Percentiles rank a stretch among this genome's conserved stretches.
Conservation (phyloP, 2,329 filamentous ascomycete genomes). For the Venturia aucupariae region DNA sequence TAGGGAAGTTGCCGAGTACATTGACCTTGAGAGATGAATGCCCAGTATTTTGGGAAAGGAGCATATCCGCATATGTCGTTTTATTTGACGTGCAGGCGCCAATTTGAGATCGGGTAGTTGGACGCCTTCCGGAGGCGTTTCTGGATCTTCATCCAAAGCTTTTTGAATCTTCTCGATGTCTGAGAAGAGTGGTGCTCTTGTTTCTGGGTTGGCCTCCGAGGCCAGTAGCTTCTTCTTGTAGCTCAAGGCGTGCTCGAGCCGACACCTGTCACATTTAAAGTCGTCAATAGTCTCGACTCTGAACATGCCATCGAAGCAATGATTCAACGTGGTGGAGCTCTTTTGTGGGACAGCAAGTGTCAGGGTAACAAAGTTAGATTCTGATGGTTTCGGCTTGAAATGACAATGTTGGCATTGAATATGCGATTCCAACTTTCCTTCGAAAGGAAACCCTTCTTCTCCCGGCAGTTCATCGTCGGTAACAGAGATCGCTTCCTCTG, state of each 20-base stretch:
- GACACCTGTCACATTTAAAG: slow-evolving; percentile 90
- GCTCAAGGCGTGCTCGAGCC: slow-evolving; percentile 68
- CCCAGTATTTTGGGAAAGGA: slow-evolving; percentile 82
- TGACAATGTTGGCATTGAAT: slow-evolving; percentile 85
- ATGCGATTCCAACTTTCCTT: slow-evolving; percentile 87
- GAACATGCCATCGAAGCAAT: slow-evolving; percentile 87
- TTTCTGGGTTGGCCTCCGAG: slow-evolving; percentile 17
- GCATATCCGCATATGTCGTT: slow-evolving; percentile 79
- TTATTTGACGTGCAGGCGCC: slow-evolving; percentile 75
- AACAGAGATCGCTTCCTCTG: slow-evolving; percentile 16
- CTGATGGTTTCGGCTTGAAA: slow-evolving; percentile 77
- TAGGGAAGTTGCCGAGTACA: slow-evolving; percentile 67
- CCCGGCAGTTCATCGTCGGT: slow-evolving; percentile 27
- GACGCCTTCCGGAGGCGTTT: slow-evolving; percentile 57
- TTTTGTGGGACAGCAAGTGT: slow-evolving; percentile 86
- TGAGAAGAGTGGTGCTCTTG: slow-evolving; percentile 42
- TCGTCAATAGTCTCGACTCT: slow-evolving; percentile 96
- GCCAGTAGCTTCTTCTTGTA: slow-evolving; percentile 39
- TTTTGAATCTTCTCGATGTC: slow-evolving; percentile 57
- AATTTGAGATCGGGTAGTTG: slow-evolving; percentile 62
- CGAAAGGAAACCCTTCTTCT: slow-evolving; percentile 71
- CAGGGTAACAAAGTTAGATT: slow-evolving; percentile 81
- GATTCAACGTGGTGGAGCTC: slow-evolving; percentile 65
- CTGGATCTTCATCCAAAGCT: slow-evolving; percentile 73
- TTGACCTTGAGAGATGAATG: slow-evolving; percentile 85